Conservation (phyloP, 495 filamentous ascomycete species). For the Zalerion maritima region DNA sequence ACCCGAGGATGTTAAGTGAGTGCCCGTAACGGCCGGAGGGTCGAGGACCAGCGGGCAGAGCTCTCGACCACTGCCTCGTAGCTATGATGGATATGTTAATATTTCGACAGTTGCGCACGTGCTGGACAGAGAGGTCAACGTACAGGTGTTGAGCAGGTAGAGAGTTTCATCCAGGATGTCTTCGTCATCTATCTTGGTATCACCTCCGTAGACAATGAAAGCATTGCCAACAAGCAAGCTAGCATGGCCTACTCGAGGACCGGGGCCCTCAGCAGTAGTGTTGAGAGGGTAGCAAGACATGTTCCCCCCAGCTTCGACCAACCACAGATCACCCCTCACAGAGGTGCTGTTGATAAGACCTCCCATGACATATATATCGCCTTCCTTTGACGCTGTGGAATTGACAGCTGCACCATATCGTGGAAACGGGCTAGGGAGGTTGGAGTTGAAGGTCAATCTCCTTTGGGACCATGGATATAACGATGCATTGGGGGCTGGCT, state of each 20-base stretch:
- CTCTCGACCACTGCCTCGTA: slow-evolving; percentile 94
- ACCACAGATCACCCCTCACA: slow-evolving; percentile 94
- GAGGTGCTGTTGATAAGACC: slow-evolving; percentile 86
- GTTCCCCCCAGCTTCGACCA: slow-evolving; percentile 82
- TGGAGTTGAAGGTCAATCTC: slow-evolving; percentile 68
- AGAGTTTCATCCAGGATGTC: slow-evolving; percentile 89
- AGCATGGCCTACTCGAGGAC: slow-evolving; percentile 88
- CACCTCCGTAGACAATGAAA: slow-evolving; percentile 97
- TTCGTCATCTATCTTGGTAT: slow-evolving; percentile 88
- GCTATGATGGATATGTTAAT: slow-evolving; percentile 38
- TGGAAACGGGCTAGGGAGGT: slow-evolving; percentile 80
- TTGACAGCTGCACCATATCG: slow-evolving; percentile 97
- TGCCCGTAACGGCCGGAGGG: slow-evolving; percentile 92
- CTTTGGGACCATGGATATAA: slow-evolving; percentile 96
- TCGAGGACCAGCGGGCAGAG: slow-evolving; percentile 65
- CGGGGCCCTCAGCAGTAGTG: slow-evolving; percentile 86
- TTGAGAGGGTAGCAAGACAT: slow-evolving; percentile 83
- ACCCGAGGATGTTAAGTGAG: slow-evolving; percentile 88
- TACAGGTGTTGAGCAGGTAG: slow-evolving; percentile 96
- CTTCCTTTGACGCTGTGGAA: slow-evolving; percentile 82
- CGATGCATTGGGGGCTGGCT: slow-evolving; percentile 34
- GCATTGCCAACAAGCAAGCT: slow-evolving; percentile 94
- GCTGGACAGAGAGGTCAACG: slow-evolving; percentile 14
- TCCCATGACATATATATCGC: slow-evolving; percentile 96
- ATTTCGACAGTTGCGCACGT: neutral